Evolutionary conservation across 2,329 filamentous ascomycete genomes (phyloP).

Genomic region (Botryosphaeria agaves): DNA sequence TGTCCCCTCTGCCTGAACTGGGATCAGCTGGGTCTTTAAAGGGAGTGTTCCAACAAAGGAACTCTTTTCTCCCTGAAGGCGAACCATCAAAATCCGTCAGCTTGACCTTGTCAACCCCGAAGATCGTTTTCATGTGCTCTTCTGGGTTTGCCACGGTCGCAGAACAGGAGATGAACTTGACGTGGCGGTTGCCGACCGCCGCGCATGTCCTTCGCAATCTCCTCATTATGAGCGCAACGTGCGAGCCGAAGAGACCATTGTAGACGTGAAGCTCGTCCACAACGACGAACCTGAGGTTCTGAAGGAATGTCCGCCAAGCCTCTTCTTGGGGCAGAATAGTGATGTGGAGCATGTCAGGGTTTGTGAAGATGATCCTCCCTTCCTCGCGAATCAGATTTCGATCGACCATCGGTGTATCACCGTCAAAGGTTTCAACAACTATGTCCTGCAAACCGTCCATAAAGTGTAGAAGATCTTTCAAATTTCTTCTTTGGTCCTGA

Average conservation of each 20-base stretch:
- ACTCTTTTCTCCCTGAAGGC: slow-evolving; percentile 82
- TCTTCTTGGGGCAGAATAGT: slow-evolving; percentile 87
- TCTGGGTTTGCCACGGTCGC: slow-evolving; percentile 89
- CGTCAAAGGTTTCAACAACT: slow-evolving; percentile 86
- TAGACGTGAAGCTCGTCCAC: slow-evolving; percentile 82
- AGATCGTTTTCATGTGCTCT: slow-evolving; percentile 86
- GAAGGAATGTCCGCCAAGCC: slow-evolving; percentile 73
- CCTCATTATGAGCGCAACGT: slow-evolving; percentile 90
- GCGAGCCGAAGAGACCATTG: slow-evolving; percentile 84
- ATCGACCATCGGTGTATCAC: slow-evolving; percentile 72
- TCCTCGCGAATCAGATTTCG: slow-evolving; percentile 71
- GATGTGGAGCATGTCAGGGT: slow-evolving; percentile 94
- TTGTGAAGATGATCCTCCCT: slow-evolving; percentile 88
- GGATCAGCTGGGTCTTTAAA: slow-evolving; percentile 81
- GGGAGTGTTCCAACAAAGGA: slow-evolving; percentile 94
- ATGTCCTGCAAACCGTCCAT: slow-evolving; percentile 60
- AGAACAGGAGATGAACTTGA: slow-evolving; percentile 91
- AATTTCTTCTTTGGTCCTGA: slow-evolving; percentile 78
- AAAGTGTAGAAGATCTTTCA: slow-evolving; percentile 69
- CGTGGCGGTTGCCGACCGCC: slow-evolving; percentile 65
- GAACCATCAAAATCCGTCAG: slow-evolving; percentile 86
- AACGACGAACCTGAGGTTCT: slow-evolving; percentile 80
- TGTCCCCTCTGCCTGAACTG: slow-evolving; percentile 68
- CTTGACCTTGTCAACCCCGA: slow-evolving; percentile 65
- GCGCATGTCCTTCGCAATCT: slow-evolving; percentile 75